Evolutionary conservation across 2,329 filamentous ascomycete species (phyloP), one percentile per base, ranked within the genome.

Genomic region (Cyphellophora attinorum): DNA sequence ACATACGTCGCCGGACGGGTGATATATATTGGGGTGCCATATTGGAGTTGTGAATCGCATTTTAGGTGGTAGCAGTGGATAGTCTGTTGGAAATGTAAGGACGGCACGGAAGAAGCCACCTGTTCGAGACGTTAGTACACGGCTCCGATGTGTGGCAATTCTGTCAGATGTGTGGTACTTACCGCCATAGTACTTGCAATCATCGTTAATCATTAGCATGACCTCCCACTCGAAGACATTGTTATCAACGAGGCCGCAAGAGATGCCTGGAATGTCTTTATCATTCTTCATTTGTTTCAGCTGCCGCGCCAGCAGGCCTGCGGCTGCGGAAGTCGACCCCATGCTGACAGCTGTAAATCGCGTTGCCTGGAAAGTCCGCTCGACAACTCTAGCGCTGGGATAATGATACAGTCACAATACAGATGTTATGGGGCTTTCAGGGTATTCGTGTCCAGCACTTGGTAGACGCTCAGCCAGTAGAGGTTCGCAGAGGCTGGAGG

Each of bases 161-260:
- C n/a, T n/a, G n/a, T n/a, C n/a, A n/a, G 17, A 10, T 37, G 19
- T 27, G 31, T 30, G 11, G 30, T 27, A 62, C 74, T 39, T 63
- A 89, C 88, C 88, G 51, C 88, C 88, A 51, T 95, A 95, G 60
- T 84, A 83, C 62, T 88, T 89, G 62, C 83, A 88, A 55, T 93
- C 86, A 51, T 95, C 88, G 43, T 77, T 85, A 47, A 96, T 89
- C 89, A 98, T 96, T 41, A 98, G 76, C 83, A 95, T 94, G 13
- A 96, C 86, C 60, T 96, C 88, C 91, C 91, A 98, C 65, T 93
- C 83, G 48, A 95, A 95, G 6, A 96, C 78, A 56, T 93, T 81
- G 58, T 82, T 83, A 51, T 80, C 78, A 34, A 88, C 78, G 28
- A 98, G 67, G 0, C 91, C 91, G 51, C 85, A 93, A 42, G 86